Base-by-base conservation (phyloP, 139 green algal genomes). In the Chlorella ohadii region DNA sequence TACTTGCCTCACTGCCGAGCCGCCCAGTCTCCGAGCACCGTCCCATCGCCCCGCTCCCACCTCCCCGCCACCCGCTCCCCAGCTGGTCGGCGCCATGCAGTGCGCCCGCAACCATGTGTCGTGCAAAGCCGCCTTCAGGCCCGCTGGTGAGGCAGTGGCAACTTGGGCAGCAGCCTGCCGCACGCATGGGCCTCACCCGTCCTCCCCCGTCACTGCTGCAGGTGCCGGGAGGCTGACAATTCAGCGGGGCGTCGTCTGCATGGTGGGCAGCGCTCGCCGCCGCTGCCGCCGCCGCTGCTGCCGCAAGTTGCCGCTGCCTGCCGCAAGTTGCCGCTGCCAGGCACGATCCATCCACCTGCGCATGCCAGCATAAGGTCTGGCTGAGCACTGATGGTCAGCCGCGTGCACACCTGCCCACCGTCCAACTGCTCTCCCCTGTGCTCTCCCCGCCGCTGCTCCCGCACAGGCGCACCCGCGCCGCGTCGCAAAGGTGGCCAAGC, bases 401-500 rank as follows among this genome's bases (percentile, higher is more conserved):
- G n/a, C n/a, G n/a, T n/a, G n/a, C n/a, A n/a, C n/a, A n/a, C n/a
- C n/a, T n/a, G n/a, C n/a, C n/a, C n/a, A n/a, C n/a, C n/a, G n/a
- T n/a, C n/a, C n/a, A n/a, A n/a, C n/a, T n/a, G n/a, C n/a, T n/a
- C n/a, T n/a, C n/a, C n/a, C n/a, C n/a, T n/a, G n/a, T n/a, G n/a
- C n/a, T n/a, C n/a, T 7, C 36, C 15, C 7, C 41, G 36, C 68
- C 12, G 27, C 0, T 22, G 39, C 39, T 12, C 12, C 70, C 27
- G 9, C 84, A 64, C 90, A 96, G 95, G 96, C 96, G 0, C 83
- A 97, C 67, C 95, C 95, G 0, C 88, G 96, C 34, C 88, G 96
- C n/a, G 91, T 98, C 23, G 93, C 94, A 17, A 92, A 91, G 61
- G 96, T 99, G 7, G 80, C 95, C 33, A 95, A 94, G 82, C 92